Conservation (phyloP, 2,329 filamentous ascomycete genomes). For the Talaromyces sp. region DNA sequence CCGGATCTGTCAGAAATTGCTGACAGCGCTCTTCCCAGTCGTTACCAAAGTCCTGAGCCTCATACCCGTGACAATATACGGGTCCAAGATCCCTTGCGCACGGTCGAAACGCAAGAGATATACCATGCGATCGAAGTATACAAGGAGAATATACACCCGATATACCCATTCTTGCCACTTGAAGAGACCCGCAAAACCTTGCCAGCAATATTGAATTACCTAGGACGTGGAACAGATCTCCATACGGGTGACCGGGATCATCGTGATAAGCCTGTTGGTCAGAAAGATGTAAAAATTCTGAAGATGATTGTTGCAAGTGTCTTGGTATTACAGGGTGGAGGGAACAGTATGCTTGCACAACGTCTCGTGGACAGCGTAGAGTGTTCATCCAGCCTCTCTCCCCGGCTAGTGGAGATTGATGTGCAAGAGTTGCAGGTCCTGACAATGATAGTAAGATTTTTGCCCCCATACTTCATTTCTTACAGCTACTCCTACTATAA, state of each 20-base stretch:
- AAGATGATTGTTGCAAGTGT: no score
- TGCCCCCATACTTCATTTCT: not conserved
- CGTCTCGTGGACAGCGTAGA: no score
- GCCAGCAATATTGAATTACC: not conserved
- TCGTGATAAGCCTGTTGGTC: no score
- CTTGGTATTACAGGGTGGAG: no score
- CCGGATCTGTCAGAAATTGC: not conserved
- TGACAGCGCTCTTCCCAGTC: not conserved
- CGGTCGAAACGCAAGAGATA: not conserved
- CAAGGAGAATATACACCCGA: constrained; percentile 1
- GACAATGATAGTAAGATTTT: not conserved
- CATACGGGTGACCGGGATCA: no score
- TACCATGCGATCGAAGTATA: not conserved
- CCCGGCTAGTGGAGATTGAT: no score
- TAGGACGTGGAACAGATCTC: no score
- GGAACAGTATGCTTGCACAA: no score
- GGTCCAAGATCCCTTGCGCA: not conserved
- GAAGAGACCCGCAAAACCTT: not conserved
- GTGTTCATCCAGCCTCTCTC: no score
- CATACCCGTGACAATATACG: no score
- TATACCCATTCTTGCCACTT: not conserved
- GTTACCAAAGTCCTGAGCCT: no score
- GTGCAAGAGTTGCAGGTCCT: not conserved
- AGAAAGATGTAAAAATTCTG: not conserved
- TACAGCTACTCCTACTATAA: not conserved